A percentile compares a stretch with the other conserved stretches of the same genome.
Evolutionary conservation across 108 stramenopile genomes (phyloP).

Genomic region (Cylindrotheca fusiformis): DNA sequence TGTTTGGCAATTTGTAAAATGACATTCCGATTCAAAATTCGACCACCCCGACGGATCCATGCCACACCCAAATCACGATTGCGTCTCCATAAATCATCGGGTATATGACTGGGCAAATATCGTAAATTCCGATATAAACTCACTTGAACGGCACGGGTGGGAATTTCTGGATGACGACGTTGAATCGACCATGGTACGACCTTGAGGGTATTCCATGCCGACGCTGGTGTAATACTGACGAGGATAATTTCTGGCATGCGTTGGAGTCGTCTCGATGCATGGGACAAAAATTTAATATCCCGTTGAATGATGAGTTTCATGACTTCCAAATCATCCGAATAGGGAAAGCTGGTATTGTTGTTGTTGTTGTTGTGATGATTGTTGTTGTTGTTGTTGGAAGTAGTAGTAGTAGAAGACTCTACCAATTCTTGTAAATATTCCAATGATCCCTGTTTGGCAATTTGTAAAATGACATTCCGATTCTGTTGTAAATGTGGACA

Average conservation of each 20-base stretch:
- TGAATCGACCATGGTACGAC: constrained; percentile 2
- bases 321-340: constrained; percentile 21
- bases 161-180: constrained; percentile 22
- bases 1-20: constrained; percentile 10
- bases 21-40: constrained; percentile 11
- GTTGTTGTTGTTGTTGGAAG: too few species aligned
- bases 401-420: not conserved
- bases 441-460: constrained; percentile 9
- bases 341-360: too few species aligned
- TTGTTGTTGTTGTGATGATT: too few species aligned
- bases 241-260: constrained; percentile 14
- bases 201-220: constrained; percentile 20
- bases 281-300: constrained; percentile 8
- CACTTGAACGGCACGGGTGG: constrained; percentile 14
- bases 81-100: constrained; percentile 21
- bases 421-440: constrained; percentile 9
- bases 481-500: constrained; percentile 7
- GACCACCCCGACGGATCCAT: constrained; percentile 25
- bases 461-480: constrained; percentile 12
- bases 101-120: constrained; percentile 12
- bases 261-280: constrained; percentile 11
- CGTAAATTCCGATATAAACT: constrained; percentile 2
- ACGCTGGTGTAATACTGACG: constrained; percentile 13
- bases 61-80: constrained; percentile 23
- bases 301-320: constrained; percentile 21